Evolutionary conservation across 2,329 filamentous ascomycete species (phyloP).

Genomic region (Pseudocercospora cruenta): DNA sequence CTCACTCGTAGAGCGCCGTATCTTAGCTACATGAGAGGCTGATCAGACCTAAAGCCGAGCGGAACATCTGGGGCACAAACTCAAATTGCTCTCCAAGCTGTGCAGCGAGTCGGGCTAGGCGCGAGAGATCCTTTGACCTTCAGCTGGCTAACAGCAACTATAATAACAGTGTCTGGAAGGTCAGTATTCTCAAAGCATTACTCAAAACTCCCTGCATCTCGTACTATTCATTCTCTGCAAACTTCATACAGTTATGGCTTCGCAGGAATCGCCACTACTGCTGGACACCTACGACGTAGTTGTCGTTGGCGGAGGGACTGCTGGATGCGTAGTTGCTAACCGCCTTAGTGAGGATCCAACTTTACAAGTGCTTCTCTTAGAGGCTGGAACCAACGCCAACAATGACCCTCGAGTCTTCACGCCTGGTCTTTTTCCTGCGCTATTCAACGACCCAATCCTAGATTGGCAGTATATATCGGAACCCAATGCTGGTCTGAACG

Average conservation of each 20-base stretch:
- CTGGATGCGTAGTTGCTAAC: conserved; percentile 33
- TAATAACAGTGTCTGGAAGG: background rate
- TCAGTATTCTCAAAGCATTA: background rate
- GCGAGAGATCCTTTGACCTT: background rate
- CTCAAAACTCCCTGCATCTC: background rate
- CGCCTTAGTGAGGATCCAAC: conserved; percentile 26
- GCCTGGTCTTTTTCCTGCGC: conserved; percentile 4
- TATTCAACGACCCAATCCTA: conserved; percentile 2
- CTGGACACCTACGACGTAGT: conserved; percentile 27
- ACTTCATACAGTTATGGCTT: background rate
- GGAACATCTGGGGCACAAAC: background rate
- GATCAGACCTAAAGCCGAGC: background rate
- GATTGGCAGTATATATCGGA: conserved; percentile 10
- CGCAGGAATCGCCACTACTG: background rate
- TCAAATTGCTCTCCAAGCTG: too few relatives aligned
- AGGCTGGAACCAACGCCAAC: conserved; percentile 28
- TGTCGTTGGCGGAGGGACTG: conserved; percentile 34
- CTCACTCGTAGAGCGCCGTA: background rate
- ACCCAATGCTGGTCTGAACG: conserved; percentile 17
- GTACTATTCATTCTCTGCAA: background rate
- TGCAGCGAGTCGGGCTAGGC: background rate
- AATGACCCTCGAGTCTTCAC: conserved; percentile 6
- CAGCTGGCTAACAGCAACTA: background rate
- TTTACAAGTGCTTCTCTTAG: conserved; percentile 31
- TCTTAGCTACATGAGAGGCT: background rate